Conservation (phyloP, 2,329 filamentous ascomycete genomes). For the Pestalotiopsis sp. region DNA sequence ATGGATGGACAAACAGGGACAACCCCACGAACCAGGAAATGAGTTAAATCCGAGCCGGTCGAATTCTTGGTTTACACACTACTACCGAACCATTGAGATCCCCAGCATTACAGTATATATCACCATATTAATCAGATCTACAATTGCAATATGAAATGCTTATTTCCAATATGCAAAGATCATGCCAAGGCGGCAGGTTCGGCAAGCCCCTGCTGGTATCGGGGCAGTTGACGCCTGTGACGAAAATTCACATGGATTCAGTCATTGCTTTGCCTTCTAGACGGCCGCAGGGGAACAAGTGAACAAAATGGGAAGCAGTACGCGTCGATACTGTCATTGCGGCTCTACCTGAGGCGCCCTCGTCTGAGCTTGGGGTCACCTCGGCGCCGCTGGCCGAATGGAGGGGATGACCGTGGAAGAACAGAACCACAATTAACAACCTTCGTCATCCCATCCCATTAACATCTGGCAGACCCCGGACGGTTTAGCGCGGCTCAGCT, state of each 20-base stretch:
- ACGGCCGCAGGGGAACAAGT: background rate
- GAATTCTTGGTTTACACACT: background rate
- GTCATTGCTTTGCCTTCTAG: background rate
- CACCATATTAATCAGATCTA: background rate
- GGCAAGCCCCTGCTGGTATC: background rate
- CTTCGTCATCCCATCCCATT: background rate
- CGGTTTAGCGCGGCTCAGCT: background rate
- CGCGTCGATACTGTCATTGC: background rate
- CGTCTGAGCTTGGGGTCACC: background rate
- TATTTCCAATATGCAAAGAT: background rate
- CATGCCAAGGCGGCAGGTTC: conserved; percentile 2
- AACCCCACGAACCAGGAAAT: background rate
- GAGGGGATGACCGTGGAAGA: background rate
- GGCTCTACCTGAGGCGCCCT: background rate
- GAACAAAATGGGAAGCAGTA: too few relatives aligned
- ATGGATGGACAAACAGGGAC: background rate
- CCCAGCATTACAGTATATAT: background rate
- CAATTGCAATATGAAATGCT: background rate
- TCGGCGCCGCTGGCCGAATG: background rate
- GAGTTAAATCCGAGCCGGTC: background rate
- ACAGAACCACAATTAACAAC: background rate
- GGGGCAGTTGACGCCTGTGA: background rate
- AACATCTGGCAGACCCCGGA: background rate
- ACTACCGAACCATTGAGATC: background rate
- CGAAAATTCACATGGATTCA: background rate